Evolutionary conservation across 2,329 filamentous ascomycete species (phyloP).

Genomic region (Colletotrichum lentis): DNA sequence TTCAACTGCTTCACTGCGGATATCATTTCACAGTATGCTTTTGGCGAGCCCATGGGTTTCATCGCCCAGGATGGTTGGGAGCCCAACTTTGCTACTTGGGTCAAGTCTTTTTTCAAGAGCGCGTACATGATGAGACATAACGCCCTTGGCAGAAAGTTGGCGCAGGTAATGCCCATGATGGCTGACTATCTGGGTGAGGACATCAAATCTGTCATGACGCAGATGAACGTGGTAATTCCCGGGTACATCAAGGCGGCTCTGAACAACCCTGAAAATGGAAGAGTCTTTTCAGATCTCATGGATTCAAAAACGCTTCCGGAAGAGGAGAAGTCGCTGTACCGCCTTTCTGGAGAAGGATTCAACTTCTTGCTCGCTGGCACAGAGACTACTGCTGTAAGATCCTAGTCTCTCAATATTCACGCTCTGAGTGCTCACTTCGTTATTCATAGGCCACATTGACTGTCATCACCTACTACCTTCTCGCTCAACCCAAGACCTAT

Average conservation of each 20-base stretch:
- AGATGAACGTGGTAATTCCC: conserved; percentile 43
- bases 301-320: conserved; percentile 39
- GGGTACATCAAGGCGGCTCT: conserved; percentile 41
- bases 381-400: conserved; percentile 54
- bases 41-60: conserved; percentile 48
- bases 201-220: conserved; percentile 42
- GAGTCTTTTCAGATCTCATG: conserved; percentile 44
- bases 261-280: conserved; percentile 40
- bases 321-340: conserved; percentile 33
- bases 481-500: conserved; percentile 41
- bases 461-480: conserved; percentile 44
- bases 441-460: conserved; percentile 41
- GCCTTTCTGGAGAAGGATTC: conserved; percentile 32
- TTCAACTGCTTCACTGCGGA: conserved; percentile 52
- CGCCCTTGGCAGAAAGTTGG: conserved; percentile 42
- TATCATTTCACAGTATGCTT: conserved; percentile 50
- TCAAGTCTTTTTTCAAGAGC: conserved; percentile 45
- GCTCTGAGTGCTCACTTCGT: background rate
- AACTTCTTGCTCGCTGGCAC: conserved; percentile 62
- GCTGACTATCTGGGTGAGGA: conserved; percentile 42
- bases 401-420: too few species aligned
- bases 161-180: conserved; percentile 41
- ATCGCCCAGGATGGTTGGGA: conserved; percentile 45
- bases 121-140: conserved; percentile 48
- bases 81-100: conserved; percentile 49